Evolutionary conservation across 768 basidiomycete genomes (phyloP).

Genomic region (Lepiota brunneoincarnata): DNA sequence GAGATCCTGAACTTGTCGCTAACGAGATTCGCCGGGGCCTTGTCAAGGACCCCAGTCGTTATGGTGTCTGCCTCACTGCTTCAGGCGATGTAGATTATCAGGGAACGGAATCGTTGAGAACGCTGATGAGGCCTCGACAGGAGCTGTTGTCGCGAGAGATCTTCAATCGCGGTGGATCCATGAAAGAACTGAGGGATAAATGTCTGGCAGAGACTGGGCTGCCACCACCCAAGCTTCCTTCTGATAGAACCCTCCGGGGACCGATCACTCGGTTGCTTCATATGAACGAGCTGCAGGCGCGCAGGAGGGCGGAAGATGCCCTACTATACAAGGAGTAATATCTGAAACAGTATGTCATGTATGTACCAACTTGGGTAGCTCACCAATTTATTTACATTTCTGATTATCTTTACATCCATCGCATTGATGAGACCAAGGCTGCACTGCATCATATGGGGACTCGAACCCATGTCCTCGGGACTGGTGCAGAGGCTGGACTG

Average conservation of each 20-base stretch:
- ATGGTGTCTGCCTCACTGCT: slow-evolving; percentile 22
- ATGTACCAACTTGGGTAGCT: too few relatives aligned
- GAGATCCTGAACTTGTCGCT: slow-evolving; percentile 24
- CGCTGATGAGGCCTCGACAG: slow-evolving; percentile 18
- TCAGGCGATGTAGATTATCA: slow-evolving; percentile 17
- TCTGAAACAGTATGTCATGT: too few relatives aligned
- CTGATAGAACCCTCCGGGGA: slow-evolving; percentile 20
- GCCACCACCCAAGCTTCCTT: slow-evolving; percentile 20
- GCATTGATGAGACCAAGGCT: too few relatives aligned
- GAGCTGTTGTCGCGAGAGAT: slow-evolving; percentile 14
- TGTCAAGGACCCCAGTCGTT: slow-evolving; percentile 20
- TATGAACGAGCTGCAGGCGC: slow-evolving; percentile 18
- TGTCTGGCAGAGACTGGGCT: slow-evolving; percentile 24
- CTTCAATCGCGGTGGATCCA: slow-evolving; percentile 23
- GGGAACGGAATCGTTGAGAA: slow-evolving; percentile 18
- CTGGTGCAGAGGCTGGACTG: too few relatives aligned
- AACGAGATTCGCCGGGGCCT: slow-evolving; percentile 24
- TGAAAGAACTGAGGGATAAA: slow-evolving; percentile 18
- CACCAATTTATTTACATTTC: too few relatives aligned
- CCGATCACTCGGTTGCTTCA: slow-evolving; percentile 18
- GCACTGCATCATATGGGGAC: too few relatives aligned
- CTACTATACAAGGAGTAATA: slow-evolving; percentile 7
- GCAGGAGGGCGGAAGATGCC: slow-evolving; percentile 18
- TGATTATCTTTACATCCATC: too few relatives aligned
- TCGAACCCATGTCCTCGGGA: not conserved